These are phyloP conservation scores for Prasinococcaceae sp. DNA, from an alignment of 139 green algal species.

Conservation along the genomic window DNA sequence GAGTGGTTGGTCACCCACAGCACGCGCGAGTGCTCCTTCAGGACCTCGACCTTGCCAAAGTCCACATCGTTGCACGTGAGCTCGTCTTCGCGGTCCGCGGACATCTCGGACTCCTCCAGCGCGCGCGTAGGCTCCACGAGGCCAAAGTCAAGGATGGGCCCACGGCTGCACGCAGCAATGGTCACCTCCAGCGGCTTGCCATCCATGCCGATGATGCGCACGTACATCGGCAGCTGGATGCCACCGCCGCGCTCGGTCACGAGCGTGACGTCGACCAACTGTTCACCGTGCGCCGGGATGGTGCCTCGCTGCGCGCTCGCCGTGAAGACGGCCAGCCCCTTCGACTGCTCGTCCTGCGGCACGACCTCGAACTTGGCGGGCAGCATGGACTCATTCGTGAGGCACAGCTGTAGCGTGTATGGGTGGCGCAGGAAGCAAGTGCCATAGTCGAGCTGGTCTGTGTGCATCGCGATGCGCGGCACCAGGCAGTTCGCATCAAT, in stretches of 20 bases:
- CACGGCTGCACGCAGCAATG: slow-evolving; percentile 41
- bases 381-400: slow-evolving; percentile 54
- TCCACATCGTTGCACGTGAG: slow-evolving; percentile 15
- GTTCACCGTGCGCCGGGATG: slow-evolving; percentile 35
- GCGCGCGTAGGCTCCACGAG: background rate
- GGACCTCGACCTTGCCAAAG: slow-evolving; percentile 48
- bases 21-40: slow-evolving; percentile 31
- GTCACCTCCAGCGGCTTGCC: slow-evolving; percentile 38
- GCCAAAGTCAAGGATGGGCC: slow-evolving; percentile 41
- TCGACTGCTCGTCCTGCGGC: slow-evolving; percentile 38
- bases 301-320: slow-evolving; percentile 28
- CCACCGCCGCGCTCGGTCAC: slow-evolving; percentile 38
- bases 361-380: slow-evolving; percentile 58
- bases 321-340: slow-evolving; percentile 36
- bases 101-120: background rate
- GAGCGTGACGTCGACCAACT: slow-evolving; percentile 41
- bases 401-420: slow-evolving; percentile 37
- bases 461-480: slow-evolving; percentile 35
- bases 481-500: slow-evolving; percentile 49
- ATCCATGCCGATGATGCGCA: slow-evolving; percentile 39
- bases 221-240: slow-evolving; percentile 47
- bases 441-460: slow-evolving; percentile 45
- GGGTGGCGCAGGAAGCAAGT: slow-evolving; percentile 47
- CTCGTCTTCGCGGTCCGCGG: background rate
- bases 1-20: slow-evolving; percentile 48